Conservation (phyloP, 2,329 filamentous ascomycete species). For the Alternaria tenuissima region DNA sequence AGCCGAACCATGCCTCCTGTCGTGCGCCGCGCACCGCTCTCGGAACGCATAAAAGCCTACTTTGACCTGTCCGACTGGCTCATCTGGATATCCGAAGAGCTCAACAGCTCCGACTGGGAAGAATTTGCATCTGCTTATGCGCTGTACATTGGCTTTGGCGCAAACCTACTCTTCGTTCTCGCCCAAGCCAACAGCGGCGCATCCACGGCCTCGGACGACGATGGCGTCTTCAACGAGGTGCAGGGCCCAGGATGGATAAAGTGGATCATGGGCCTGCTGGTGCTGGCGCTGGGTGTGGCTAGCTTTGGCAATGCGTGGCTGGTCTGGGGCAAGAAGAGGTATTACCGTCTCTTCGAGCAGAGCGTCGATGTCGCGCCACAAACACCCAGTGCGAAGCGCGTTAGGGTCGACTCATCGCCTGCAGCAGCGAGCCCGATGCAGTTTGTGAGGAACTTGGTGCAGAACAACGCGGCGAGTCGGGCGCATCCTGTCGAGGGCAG, state of each 20-base stretch:
- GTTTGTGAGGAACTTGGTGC: conserved; percentile 72
- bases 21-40: conserved; percentile 80
- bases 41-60: conserved; percentile 79
- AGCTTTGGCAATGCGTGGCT: conserved; percentile 82
- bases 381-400: conserved; percentile 87
- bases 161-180: conserved; percentile 83
- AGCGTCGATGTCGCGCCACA: conserved; percentile 77
- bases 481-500: conserved; percentile 81
- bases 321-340: conserved; percentile 80
- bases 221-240: conserved; percentile 80
- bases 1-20: conserved; percentile 63
- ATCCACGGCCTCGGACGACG: conserved; percentile 60
- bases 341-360: conserved; percentile 91
- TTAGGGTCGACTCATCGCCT: conserved; percentile 86
- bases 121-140: conserved; percentile 77
- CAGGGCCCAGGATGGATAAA: conserved; percentile 68
- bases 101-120: conserved; percentile 92
- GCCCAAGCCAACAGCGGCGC: conserved; percentile 77
- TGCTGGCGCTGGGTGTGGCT: conserved; percentile 72
- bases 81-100: conserved; percentile 89
- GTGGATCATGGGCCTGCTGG: conserved; percentile 72
- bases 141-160: conserved; percentile 73
- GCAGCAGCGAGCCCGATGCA: conserved; percentile 79
- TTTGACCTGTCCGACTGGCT: conserved; percentile 89
- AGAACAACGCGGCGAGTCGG: conserved; percentile 78